phyloP scores from a whole-genome alignment of 192 early-diverging fungal species.

The Chytriomyces sp. region DNA sequence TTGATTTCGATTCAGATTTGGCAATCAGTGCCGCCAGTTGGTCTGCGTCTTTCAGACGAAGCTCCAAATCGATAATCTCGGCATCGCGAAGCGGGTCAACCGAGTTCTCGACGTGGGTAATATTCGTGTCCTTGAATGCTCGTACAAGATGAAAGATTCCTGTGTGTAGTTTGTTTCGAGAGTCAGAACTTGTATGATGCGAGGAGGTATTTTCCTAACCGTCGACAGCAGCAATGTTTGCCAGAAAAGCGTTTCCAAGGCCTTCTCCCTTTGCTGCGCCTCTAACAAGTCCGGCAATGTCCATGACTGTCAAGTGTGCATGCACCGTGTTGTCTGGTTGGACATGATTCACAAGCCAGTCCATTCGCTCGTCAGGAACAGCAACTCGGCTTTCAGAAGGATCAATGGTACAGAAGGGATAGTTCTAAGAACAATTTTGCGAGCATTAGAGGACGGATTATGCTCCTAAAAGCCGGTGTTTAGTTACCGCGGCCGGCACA shows the following conservation, averaged over 20 bases:
- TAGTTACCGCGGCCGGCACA: constrained; percentile 57
- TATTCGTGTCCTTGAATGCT: constrained; percentile 82
- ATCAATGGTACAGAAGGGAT: constrained; percentile 96
- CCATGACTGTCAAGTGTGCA: constrained; percentile 87
- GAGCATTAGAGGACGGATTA: constrained; percentile 60
- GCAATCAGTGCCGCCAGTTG: neutral
- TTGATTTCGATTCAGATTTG: no score
- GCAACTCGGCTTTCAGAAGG: constrained; percentile 87
- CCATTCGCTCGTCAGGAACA: constrained; percentile 89
- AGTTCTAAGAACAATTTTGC: constrained; percentile 75
- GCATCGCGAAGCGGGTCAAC: constrained; percentile 82
- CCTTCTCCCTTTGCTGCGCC: constrained; percentile 55
- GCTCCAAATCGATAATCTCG: constrained; percentile 88
- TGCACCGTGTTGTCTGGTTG: constrained; percentile 65
- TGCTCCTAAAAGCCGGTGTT: constrained; percentile 50
- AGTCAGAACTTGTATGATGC: neutral
- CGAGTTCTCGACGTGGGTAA: constrained; percentile 76
- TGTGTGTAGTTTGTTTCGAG: neutral
- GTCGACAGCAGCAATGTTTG: constrained; percentile 73
- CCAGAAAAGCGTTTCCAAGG: constrained; percentile 91
- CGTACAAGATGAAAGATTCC: constrained; percentile 55
- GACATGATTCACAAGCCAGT: constrained; percentile 71
- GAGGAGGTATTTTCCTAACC: constrained; percentile 10
- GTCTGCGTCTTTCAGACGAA: constrained; percentile 52
- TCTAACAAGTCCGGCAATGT: constrained; percentile 97